phyloP scores from a whole-genome alignment of 331 rosid genomes.

The Pyrus hybrid region DNA sequence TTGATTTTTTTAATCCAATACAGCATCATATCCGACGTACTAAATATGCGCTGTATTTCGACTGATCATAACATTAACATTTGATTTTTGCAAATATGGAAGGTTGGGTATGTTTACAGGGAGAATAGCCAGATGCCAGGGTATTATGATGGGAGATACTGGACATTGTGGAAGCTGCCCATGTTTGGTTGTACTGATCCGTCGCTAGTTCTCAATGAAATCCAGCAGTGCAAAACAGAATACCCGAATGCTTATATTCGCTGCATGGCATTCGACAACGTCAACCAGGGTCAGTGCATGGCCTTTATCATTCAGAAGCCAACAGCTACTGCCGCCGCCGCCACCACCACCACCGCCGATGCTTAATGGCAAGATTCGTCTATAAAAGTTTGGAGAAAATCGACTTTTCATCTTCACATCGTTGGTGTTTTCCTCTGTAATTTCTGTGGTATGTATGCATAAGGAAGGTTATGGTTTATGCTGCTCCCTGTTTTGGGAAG shows the following conservation, averaged over 20 bases:
- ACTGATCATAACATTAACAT: background rate
- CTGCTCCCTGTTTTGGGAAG: conserved; percentile 1
- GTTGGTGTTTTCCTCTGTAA: background rate
- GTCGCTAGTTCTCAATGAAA: conserved; percentile 51
- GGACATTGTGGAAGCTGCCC: conserved; percentile 84
- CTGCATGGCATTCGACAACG: conserved; percentile 64
- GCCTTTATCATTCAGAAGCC: conserved; percentile 63
- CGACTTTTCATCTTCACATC: background rate
- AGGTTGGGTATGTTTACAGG: conserved; percentile 47
- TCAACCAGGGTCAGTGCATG: conserved; percentile 61
- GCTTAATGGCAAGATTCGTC: background rate
- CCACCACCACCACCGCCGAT: background rate
- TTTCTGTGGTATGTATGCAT: background rate
- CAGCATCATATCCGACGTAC: too few relatives aligned
- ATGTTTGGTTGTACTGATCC: conserved; percentile 70
- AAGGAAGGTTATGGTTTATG: background rate
- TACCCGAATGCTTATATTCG: conserved; percentile 71
- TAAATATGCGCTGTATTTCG: too few relatives aligned
- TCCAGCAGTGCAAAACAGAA: conserved; percentile 43
- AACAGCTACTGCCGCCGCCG: background rate
- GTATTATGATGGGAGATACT: conserved; percentile 79
- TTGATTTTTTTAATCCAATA: too few relatives aligned
- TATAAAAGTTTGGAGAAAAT: background rate
- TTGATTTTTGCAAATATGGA: background rate
- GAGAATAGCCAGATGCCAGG: conserved; percentile 63